Conservation (phyloP, 2,329 filamentous ascomycete species). For the Diaporthe sp. region DNA sequence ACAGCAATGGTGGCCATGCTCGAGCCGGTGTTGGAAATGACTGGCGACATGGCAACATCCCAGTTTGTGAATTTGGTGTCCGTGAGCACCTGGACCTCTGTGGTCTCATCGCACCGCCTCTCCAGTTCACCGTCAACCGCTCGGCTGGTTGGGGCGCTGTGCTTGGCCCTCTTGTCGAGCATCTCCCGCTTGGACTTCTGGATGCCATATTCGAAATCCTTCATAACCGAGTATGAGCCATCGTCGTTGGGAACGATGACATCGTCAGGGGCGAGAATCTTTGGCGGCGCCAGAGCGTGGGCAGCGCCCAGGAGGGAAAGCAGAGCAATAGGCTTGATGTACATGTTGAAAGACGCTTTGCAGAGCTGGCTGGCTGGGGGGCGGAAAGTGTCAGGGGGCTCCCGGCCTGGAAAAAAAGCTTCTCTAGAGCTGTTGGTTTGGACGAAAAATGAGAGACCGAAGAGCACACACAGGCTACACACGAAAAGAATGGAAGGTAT, state of each 20-base stretch:
- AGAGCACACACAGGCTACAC: not conserved
- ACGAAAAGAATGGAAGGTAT: slow-evolving; percentile 14
- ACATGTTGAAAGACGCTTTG: slow-evolving; percentile 5
- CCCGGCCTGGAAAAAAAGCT: slow-evolving; percentile 30
- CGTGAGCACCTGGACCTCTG: slow-evolving; percentile 44
- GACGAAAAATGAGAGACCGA: slow-evolving; percentile 11
- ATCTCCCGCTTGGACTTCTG: slow-evolving; percentile 38
- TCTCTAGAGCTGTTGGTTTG: not conserved
- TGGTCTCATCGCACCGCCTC: slow-evolving; percentile 41
- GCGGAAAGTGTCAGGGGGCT: slow-evolving; percentile 18
- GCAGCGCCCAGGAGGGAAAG: slow-evolving; percentile 31
- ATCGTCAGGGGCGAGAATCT: slow-evolving; percentile 41
- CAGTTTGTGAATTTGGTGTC: slow-evolving; percentile 52
- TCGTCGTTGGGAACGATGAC: slow-evolving; percentile 45
- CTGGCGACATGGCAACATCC: slow-evolving; percentile 53
- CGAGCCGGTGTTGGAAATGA: slow-evolving; percentile 47
- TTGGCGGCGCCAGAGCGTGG: slow-evolving; percentile 28
- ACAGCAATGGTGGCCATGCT: slow-evolving; percentile 47
- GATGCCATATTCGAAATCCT: slow-evolving; percentile 43
- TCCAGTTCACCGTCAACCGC: not conserved
- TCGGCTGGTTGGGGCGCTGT: not conserved
- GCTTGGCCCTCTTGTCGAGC: slow-evolving; percentile 21
- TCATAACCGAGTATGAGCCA: slow-evolving; percentile 45
- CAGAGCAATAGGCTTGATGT: slow-evolving; percentile 9
- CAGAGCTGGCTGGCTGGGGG: not conserved